A percentile compares a stretch with the other conserved stretches of the same genome.
phyloP scores from a whole-genome alignment of 768 basidiomycete species.

The Auricularia sp. region DNA sequence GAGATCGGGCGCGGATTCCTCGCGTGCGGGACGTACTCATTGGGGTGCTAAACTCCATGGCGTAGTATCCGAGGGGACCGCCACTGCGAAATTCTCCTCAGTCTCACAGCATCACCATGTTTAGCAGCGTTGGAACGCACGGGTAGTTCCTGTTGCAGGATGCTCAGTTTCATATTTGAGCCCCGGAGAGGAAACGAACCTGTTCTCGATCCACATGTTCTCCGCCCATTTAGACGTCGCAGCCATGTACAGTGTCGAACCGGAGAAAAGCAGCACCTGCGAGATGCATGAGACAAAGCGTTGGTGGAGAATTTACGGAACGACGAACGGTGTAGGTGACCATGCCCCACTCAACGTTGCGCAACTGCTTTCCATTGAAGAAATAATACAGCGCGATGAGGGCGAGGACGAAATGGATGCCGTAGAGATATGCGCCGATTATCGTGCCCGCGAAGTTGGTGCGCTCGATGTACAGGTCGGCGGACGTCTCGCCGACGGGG shows the following conservation, averaged over 20 bases:
- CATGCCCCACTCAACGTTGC: neutral
- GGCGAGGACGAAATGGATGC: neutral
- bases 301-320: neutral
- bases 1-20: neutral
- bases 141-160: neutral
- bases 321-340: neutral
- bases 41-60: neutral
- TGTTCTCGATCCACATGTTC: neutral
- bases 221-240: neutral
- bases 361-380: neutral
- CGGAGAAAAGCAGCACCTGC: neutral
- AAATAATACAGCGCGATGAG: neutral
- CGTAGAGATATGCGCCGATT: neutral
- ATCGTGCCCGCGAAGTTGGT: neutral
- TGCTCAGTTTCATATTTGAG: neutral
- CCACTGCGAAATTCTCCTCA: neutral
- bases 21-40: neutral
- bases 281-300: neutral
- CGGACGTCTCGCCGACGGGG: neutral
- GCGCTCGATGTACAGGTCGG: neutral
- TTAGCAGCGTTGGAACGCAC: too few relatives aligned
- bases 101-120: too few relatives aligned
- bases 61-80: neutral
- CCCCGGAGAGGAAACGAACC: neutral
- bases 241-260: neutral